These are phyloP conservation scores for Sphaerulina vaccinii DNA, from an alignment of 2,329 filamentous ascomycete genomes.

Conservation along the genomic window DNA sequence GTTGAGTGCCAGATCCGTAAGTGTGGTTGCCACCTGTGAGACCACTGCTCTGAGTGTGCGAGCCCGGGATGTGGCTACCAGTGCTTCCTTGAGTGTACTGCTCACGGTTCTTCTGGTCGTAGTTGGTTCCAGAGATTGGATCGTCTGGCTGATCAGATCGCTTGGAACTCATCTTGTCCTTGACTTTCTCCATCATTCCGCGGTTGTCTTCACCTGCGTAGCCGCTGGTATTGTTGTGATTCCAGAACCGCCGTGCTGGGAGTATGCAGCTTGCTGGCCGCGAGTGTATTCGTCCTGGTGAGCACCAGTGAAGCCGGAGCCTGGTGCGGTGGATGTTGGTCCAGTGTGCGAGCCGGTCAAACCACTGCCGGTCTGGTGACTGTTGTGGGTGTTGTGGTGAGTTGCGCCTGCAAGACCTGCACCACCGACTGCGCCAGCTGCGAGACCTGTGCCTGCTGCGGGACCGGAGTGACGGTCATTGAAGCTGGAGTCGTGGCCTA, in stretches of 20 bases:
- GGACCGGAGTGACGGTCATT: slow-evolving; percentile 16
- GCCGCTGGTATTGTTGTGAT: slow-evolving; percentile 3
- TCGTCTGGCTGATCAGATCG: slow-evolving; percentile 18
- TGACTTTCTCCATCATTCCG: slow-evolving; percentile 18
- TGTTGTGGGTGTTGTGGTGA: slow-evolving; percentile 15
- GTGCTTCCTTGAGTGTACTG: slow-evolving; percentile 1
- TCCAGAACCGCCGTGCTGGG: neutral
- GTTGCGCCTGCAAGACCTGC: slow-evolving; percentile 12
- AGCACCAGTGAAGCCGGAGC: neutral
- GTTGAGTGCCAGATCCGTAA: neutral
- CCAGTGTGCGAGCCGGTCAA: slow-evolving; percentile 7
- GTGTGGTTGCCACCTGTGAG: slow-evolving; percentile 8
- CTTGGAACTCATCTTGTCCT: slow-evolving; percentile 16
- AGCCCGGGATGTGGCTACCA: neutral
- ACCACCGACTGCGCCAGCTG: slow-evolving; percentile 11
- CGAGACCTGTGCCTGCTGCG: slow-evolving; percentile 11
- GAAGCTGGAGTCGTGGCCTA: slow-evolving; percentile 17
- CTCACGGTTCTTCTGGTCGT: slow-evolving; percentile 9
- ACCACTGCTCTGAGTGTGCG: neutral
- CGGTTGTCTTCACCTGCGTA: slow-evolving; percentile 16
- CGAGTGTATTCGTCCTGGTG: slow-evolving; percentile 11
- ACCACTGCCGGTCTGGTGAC: slow-evolving; percentile 1
- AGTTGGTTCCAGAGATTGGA: slow-evolving; percentile 18
- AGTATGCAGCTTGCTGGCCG: slow-evolving; percentile 9
- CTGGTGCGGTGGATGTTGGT: neutral